Conservation (phyloP, 192 early-diverging fungal genomes). For the Geranomyces variabilis region DNA sequence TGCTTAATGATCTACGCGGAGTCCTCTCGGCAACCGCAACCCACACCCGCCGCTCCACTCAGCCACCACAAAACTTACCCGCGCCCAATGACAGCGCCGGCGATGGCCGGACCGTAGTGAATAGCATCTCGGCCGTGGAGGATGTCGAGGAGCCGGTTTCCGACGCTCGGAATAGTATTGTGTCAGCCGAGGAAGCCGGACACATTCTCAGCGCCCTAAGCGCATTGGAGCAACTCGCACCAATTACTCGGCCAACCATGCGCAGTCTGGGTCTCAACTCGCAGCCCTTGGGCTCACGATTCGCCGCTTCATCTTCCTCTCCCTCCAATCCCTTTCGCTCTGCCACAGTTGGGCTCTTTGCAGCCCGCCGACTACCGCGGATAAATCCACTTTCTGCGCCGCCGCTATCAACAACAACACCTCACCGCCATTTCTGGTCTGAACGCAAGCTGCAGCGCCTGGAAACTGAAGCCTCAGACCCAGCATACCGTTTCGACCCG, state of each 20-base stretch:
- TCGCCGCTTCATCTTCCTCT: neutral
- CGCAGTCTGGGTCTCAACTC: neutral
- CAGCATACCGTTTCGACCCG: conserved; percentile 26
- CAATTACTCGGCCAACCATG: neutral
- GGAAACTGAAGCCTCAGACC: conserved; percentile 35
- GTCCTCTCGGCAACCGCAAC: neutral
- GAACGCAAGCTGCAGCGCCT: conserved; percentile 37
- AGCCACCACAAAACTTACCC: neutral
- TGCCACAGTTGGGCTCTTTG: neutral
- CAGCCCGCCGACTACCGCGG: neutral
- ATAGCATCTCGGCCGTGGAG: neutral
- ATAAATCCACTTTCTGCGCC: neutral
- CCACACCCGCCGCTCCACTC: neutral
- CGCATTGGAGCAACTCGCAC: neutral
- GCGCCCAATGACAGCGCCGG: neutral
- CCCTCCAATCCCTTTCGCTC: neutral
- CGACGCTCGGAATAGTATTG: too few species aligned
- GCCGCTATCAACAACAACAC: neutral
- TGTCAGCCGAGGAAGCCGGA: neutral
- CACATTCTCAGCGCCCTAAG: neutral
- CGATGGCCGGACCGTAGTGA: neutral
- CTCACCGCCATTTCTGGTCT: conserved; percentile 34
- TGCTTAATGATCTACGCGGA: conserved; percentile 6
- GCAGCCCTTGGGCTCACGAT: neutral
- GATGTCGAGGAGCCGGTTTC: neutral